phyloP scores from a whole-genome alignment of 257 asterid species.

The Cruciata laevipes region DNA sequence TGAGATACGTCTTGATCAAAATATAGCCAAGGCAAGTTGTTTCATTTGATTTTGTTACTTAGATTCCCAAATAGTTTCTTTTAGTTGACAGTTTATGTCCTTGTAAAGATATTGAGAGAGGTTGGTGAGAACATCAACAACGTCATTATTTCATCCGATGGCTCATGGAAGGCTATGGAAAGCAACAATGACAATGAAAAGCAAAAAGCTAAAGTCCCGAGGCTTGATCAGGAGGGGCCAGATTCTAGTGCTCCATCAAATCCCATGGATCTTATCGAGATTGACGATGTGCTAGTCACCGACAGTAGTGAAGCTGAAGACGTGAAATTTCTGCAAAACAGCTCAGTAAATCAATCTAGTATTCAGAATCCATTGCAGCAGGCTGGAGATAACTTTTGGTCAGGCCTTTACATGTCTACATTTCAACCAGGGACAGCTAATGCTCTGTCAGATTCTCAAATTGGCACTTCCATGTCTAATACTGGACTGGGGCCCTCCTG shows the following conservation, averaged over 20 bases:
- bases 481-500: conserved; percentile 23
- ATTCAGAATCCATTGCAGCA: conserved; percentile 20
- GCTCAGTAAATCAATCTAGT: conserved; percentile 18
- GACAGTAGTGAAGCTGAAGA: conserved; percentile 33
- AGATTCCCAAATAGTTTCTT: conserved; percentile 3
- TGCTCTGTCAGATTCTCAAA: conserved; percentile 22
- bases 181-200: conserved; percentile 37
- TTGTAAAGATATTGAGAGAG: conserved; percentile 64
- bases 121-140: conserved; percentile 47
- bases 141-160: conserved; percentile 59
- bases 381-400: conserved; percentile 40
- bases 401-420: conserved; percentile 39
- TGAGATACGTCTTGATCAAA: conserved; percentile 76
- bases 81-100: conserved; percentile 14
- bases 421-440: conserved; percentile 26
- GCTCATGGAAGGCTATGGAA: conserved; percentile 70
- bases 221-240: conserved; percentile 26
- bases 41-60: conserved; percentile 9
- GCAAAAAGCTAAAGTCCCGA: conserved; percentile 28
- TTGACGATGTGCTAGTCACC: conserved; percentile 37
- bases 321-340: conserved; percentile 23
- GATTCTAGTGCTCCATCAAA: conserved; percentile 22
- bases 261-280: conserved; percentile 55
- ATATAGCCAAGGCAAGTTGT: conserved; percentile 75
- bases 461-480: conserved; percentile 20